Evolutionary conservation across 2,329 filamentous ascomycete species (phyloP), one percentile per base, ranked within the genome.

Genomic region (Fulvia fulva): DNA sequence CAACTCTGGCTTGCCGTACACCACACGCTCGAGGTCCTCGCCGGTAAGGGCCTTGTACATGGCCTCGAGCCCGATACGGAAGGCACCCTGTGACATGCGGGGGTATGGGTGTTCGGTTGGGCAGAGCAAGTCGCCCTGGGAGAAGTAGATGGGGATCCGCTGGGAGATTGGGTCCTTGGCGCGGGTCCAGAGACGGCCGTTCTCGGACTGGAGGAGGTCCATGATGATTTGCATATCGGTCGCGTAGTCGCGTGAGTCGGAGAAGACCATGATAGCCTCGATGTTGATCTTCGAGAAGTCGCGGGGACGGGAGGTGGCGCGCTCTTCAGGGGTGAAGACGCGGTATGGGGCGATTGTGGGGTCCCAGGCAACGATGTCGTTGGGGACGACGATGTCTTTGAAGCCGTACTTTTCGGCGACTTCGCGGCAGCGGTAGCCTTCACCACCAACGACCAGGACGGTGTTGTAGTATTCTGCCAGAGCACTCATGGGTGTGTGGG

Each of bases 221-320:
- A 90, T 84, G 73, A 89, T 89, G 75, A 90, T 86, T 73, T 90
- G 87, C 75, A 88, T 84, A 74, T 90, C 87, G 61, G 86, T 89
- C 34, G 85, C 85, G 74, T 89, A 90, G 75, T 90, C 87, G 67
- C 87, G 82, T 52, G 84, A 87, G 76, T 89, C 87, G 60, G 85
- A 87, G 77, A 89, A 89, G 68, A 89, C 86, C 72, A 90, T 80
- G 75, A 90, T 89, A 65, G 87, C 87, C 47, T 89, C 83, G 68
- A 90, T 89, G 75, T 87, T 86, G 71, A 80, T 76, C 77, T 89
- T 85, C 70, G 79, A 81, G 76, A 90, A 90, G 76, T 91, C 87
- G 41, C 85, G 83, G 14, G 87, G 87, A 50, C 82, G 82, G 44
- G 87, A 87, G 22, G 85, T 82, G 3, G 81, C 82, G 50, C 84